Percentiles rank a stretch among this genome's conserved stretches.
Evolutionary conservation across 208 protist species (phyloP).

Genomic region (Leishmania arabica): DNA sequence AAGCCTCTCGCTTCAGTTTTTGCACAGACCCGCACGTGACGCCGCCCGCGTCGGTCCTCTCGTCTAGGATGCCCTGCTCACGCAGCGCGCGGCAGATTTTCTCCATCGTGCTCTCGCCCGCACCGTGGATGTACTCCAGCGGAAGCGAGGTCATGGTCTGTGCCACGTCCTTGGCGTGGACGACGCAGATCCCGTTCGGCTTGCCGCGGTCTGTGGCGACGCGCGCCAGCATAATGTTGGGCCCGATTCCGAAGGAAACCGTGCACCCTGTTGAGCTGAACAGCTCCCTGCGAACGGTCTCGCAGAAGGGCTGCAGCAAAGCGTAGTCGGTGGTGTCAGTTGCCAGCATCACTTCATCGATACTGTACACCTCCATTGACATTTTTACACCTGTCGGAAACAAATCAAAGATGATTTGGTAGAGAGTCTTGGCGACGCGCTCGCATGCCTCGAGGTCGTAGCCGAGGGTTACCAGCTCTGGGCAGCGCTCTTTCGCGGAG

Average conservation of each 20-base stretch:
- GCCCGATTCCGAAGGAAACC: slow-evolving; percentile 83
- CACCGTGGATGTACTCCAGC: slow-evolving; percentile 73
- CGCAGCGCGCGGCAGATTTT: slow-evolving; percentile 56
- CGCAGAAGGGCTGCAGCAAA: slow-evolving; percentile 49
- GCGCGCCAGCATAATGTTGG: slow-evolving; percentile 86
- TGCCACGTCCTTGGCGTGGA: slow-evolving; percentile 48
- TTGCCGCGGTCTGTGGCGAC: slow-evolving; percentile 75
- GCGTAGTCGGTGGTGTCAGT: slow-evolving; percentile 68
- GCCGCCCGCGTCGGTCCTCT: slow-evolving; percentile 3
- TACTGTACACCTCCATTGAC: slow-evolving; percentile 86
- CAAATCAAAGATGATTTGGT: slow-evolving; percentile 74
- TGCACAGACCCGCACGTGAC: slow-evolving; percentile 75
- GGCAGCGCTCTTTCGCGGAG: slow-evolving; percentile 81
- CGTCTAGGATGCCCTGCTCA: slow-evolving; percentile 21
- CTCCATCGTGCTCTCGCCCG: slow-evolving; percentile 53
- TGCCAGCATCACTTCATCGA: slow-evolving; percentile 90
- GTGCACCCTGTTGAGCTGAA: slow-evolving; percentile 64
- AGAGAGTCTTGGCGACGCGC: slow-evolving; percentile 61
- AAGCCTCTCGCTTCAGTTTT: slow-evolving; percentile 41
- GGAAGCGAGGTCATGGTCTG: slow-evolving; percentile 49
- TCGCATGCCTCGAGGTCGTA: slow-evolving; percentile 91
- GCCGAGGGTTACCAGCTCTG: slow-evolving; percentile 81
- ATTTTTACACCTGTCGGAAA: slow-evolving; percentile 56
- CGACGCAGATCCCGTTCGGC: slow-evolving; percentile 64
- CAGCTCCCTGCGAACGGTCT: slow-evolving; percentile 59